Evolutionary conservation across 2,329 filamentous ascomycete species (phyloP).

Genomic region (Ophiostoma ips): DNA sequence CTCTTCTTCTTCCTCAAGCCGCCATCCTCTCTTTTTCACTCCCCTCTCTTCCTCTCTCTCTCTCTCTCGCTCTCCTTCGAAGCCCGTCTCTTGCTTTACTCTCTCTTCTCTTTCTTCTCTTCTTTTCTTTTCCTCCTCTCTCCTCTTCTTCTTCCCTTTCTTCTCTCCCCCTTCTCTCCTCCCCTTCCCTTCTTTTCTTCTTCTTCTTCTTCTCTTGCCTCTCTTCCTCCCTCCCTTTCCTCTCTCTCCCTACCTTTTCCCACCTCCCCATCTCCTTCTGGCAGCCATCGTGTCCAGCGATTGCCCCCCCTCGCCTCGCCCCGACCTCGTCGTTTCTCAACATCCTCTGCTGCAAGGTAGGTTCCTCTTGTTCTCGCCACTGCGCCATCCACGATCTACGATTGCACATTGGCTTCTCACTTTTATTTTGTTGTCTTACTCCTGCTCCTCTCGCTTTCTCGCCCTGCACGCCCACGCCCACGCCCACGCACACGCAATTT

Average conservation of each 20-base stretch:
- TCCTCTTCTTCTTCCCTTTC: slow-evolving; percentile 15
- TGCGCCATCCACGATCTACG: not conserved
- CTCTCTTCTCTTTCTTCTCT: slow-evolving; percentile 9
- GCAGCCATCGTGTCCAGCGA: not conserved
- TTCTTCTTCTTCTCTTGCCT: not conserved
- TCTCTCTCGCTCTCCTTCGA: too few species aligned
- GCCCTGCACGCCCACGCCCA: too few species aligned
- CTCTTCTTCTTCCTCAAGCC: slow-evolving; percentile 2
- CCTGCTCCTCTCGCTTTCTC: not conserved
- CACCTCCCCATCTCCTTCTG: slow-evolving; percentile 14
- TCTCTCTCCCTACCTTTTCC: slow-evolving; percentile 2
- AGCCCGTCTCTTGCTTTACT: slow-evolving; percentile 8
- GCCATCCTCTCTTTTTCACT: slow-evolving; percentile 9
- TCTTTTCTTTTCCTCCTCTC: slow-evolving; percentile 11
- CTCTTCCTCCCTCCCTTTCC: slow-evolving; percentile 15
- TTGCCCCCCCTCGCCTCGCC: not conserved
- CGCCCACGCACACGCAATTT: not conserved
- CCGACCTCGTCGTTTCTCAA: slow-evolving; percentile 1
- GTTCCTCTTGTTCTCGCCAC: not conserved
- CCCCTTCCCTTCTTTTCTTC: not conserved
- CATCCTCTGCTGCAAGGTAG: not conserved
- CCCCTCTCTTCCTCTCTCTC: slow-evolving; percentile 9
- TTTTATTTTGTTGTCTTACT: not conserved
- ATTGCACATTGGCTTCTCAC: not conserved
- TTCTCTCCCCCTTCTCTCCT: not conserved